phyloP scores from a whole-genome alignment of 345 rosid genomes.

The Trapa incisa region DNA sequence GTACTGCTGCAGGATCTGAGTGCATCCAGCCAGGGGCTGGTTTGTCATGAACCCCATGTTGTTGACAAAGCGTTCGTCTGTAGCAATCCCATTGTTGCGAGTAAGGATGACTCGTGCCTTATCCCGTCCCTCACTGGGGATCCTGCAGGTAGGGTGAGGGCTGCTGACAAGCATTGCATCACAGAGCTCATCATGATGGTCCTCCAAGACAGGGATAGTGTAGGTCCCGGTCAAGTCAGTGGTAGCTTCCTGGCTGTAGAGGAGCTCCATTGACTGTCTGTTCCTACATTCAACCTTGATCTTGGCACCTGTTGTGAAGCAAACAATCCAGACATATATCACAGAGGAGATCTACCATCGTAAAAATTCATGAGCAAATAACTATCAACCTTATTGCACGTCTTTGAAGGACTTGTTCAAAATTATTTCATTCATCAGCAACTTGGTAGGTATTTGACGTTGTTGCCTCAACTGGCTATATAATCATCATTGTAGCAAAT shows the following conservation, averaged over 20 bases:
- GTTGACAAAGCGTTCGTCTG: constrained; percentile 46
- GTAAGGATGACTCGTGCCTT: constrained; percentile 80
- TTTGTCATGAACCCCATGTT: constrained; percentile 47
- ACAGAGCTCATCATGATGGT: constrained; percentile 62
- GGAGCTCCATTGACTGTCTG: constrained; percentile 36
- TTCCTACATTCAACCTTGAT: constrained; percentile 57
- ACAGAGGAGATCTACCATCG: no score
- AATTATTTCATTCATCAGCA: no score
- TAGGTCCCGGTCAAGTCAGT: constrained; percentile 61
- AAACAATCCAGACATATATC: neutral
- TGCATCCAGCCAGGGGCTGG: constrained; percentile 38
- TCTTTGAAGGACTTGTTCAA: no score
- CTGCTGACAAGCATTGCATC: constrained; percentile 56
- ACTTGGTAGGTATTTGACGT: no score
- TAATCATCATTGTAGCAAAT: no score
- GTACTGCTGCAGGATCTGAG: constrained; percentile 53
- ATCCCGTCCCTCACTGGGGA: constrained; percentile 41
- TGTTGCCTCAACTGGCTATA: no score
- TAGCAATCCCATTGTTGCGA: constrained; percentile 52
- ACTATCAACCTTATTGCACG: no score
- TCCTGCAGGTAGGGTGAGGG: constrained; percentile 38
- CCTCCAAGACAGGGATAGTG: constrained; percentile 45
- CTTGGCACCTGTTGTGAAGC: constrained; percentile 39
- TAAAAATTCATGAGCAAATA: no score
- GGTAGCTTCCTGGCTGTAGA: constrained; percentile 38